A percentile compares a stretch with the other conserved stretches of the same genome.
phyloP scores from a whole-genome alignment of 75 land plant genomes.

The Ceratopteris richardii region DNA sequence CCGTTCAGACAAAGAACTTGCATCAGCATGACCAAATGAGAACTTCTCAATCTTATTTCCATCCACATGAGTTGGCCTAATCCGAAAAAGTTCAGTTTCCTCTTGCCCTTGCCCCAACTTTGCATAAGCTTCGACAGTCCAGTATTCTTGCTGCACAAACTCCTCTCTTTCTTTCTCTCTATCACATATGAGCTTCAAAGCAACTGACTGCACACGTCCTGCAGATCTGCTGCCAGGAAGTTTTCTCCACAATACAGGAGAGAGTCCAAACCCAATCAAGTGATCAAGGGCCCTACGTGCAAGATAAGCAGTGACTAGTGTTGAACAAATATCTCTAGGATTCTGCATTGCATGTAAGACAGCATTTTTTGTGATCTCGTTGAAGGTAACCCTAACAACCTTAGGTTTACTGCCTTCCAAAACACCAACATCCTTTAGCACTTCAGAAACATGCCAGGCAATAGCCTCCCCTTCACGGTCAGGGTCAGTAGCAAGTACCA shows the following conservation, averaged over 20 bases:
- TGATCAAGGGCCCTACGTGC: conserved; percentile 96
- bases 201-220: conserved; percentile 97
- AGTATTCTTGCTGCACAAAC: conserved; percentile 76
- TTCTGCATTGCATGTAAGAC: conserved; percentile 54
- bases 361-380: conserved; percentile 83
- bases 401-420: conserved; percentile 34
- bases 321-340: conserved; percentile 59
- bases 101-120: conserved; percentile 8
- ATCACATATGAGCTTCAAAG: conserved; percentile 80
- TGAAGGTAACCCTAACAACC: conserved; percentile 74
- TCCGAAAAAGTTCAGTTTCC: conserved; percentile 6
- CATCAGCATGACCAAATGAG: conserved; percentile 50
- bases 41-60: conserved; percentile 69
- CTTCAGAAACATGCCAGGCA: conserved; percentile 95
- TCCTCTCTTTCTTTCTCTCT: conserved; percentile 81
- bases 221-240: conserved; percentile 96
- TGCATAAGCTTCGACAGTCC: conserved; percentile 58
- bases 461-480: conserved; percentile 99
- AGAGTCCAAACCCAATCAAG: conserved; percentile 88
- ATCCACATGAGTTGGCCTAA: conserved; percentile 49
- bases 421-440: conserved; percentile 73
- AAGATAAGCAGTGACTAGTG: conserved; percentile 84
- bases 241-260: conserved; percentile 92
- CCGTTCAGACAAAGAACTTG: conserved; percentile 34
- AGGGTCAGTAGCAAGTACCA: conserved; percentile 97